Conservation (phyloP, 495 filamentous ascomycete species). For the Penicillium cosmopolitanum region DNA sequence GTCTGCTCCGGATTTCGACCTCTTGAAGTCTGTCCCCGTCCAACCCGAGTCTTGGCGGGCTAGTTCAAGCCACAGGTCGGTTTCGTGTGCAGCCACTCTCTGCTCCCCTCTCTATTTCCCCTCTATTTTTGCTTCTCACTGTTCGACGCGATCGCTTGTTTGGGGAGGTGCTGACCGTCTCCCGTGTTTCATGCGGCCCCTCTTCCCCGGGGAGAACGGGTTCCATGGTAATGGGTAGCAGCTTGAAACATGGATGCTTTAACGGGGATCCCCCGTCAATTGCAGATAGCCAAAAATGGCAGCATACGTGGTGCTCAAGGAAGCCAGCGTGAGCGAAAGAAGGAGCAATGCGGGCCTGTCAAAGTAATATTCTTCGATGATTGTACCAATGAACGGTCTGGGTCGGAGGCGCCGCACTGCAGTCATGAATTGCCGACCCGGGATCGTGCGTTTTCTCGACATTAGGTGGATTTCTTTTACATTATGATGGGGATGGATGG, state of each 20-base stretch:
- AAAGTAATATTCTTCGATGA: neutral
- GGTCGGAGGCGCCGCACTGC: constrained; percentile 7
- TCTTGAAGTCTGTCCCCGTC: constrained; percentile 20
- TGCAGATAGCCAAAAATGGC: neutral
- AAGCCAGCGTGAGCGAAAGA: neutral
- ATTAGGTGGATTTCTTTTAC: constrained; percentile 20
- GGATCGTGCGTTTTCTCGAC: constrained; percentile 19
- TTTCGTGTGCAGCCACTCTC: constrained; percentile 23
- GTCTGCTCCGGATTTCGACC: constrained; percentile 4
- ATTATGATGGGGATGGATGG: constrained; percentile 6
- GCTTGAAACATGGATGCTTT: constrained; percentile 2
- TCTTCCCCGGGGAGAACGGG: neutral
- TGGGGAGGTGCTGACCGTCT: neutral
- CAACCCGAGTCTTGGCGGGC: constrained; percentile 32
- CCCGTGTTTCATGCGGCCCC: neutral
- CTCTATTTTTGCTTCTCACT: neutral
- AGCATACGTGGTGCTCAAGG: neutral
- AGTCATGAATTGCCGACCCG: constrained; percentile 15
- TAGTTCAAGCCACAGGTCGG: constrained; percentile 32
- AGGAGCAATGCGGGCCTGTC: neutral
- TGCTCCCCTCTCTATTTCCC: constrained; percentile 14
- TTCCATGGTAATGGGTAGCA: neutral
- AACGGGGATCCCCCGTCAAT: constrained; percentile 1
- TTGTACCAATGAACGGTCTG: neutral
- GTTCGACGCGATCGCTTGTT: no score